phyloP scores from a whole-genome alignment of 306 rosid genomes.

The Rosa lucieae region DNA sequence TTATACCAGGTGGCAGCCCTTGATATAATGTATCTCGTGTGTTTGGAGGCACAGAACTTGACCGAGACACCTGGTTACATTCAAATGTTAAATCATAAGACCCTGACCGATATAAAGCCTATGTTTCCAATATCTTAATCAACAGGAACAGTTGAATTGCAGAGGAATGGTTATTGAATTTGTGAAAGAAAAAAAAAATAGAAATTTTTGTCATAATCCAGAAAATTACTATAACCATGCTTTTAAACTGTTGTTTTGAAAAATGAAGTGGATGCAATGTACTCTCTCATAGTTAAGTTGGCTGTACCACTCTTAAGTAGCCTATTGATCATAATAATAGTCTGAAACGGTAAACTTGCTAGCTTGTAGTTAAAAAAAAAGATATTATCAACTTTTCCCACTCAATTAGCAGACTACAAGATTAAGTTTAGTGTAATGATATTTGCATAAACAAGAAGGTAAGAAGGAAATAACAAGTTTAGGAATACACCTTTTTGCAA shows the following conservation, averaged over 20 bases:
- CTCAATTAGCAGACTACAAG: neutral
- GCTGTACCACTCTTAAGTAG: neutral
- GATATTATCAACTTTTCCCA: neutral
- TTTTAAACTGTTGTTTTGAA: neutral
- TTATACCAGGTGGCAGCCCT: slow-evolving; percentile 87
- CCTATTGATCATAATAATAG: neutral
- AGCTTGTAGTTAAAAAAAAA: neutral
- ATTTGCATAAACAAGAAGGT: neutral
- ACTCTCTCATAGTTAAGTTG: neutral
- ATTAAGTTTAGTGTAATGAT: neutral
- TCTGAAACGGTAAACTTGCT: neutral
- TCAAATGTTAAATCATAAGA: slow-evolving; percentile 9
- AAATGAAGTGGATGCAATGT: neutral
- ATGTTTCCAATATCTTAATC: neutral
- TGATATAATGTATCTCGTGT: slow-evolving; percentile 95
- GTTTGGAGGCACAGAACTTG: slow-evolving; percentile 94
- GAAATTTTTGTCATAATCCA: neutral
- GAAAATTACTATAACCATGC: neutral
- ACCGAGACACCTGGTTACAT: slow-evolving; percentile 76
- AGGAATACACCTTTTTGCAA: neutral
- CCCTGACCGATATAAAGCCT: neutral
- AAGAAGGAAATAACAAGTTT: neutral
- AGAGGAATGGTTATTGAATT: neutral
- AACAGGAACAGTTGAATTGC: neutral
- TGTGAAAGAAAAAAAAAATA: neutral